Evolutionary conservation across 768 basidiomycete species (phyloP).

Genomic region (Amanita thiersii): DNA sequence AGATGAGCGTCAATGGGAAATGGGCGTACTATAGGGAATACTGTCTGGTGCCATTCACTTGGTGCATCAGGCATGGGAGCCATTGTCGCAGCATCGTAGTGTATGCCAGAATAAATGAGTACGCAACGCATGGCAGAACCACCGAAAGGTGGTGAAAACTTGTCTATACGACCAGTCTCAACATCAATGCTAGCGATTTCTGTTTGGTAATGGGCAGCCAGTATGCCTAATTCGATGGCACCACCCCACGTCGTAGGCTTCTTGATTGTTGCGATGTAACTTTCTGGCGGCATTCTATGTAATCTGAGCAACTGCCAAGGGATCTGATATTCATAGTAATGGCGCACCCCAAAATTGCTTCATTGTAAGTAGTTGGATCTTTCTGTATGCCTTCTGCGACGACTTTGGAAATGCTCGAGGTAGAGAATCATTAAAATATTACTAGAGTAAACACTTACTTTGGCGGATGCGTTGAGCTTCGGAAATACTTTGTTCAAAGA

Average conservation of each 20-base stretch:
- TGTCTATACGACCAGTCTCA: conserved; percentile 85
- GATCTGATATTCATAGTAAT: conserved; percentile 1
- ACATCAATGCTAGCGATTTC: conserved; percentile 92
- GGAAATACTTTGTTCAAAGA: conserved; percentile 78
- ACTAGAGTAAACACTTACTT: conserved; percentile 36
- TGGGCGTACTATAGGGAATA: conserved; percentile 54
- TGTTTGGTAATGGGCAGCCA: conserved; percentile 72
- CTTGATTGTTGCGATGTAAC: conserved; percentile 77
- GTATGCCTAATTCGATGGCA: conserved; percentile 86
- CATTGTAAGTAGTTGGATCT: conserved; percentile 67
- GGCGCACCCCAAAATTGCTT: conserved; percentile 78
- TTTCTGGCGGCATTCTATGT: conserved; percentile 41
- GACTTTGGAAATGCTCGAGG: conserved; percentile 41
- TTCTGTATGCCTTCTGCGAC: conserved; percentile 74
- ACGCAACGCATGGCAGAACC: conserved; percentile 44
- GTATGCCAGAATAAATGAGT: conserved; percentile 92
- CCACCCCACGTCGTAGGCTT: conserved; percentile 88
- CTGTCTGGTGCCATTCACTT: conserved; percentile 81
- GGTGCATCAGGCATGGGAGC: conserved; percentile 74
- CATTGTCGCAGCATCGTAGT: conserved; percentile 87
- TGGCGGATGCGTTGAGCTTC: conserved; percentile 65
- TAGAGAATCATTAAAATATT: not conserved
- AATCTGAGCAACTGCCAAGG: not conserved
- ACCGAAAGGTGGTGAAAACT: conserved; percentile 51
- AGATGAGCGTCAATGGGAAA: not conserved